Conservation (phyloP, 2,329 filamentous ascomycete species). For the Claviceps cyperi region DNA sequence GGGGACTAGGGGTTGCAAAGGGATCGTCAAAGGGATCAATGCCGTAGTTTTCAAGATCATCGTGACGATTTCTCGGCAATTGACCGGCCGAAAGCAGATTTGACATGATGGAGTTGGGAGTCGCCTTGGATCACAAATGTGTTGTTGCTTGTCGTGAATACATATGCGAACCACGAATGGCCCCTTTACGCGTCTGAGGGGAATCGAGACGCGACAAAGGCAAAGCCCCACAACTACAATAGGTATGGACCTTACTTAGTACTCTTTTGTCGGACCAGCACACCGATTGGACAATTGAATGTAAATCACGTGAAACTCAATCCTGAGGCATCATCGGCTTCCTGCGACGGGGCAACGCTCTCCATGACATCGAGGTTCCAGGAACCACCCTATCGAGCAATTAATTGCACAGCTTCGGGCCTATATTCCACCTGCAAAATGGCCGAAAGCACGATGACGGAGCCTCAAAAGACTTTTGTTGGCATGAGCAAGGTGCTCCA, state of each 20-base stretch:
- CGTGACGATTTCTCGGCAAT: constrained; percentile 20
- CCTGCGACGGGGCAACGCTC: constrained; percentile 9
- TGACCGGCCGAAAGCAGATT: constrained; percentile 10
- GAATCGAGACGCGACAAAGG: constrained; percentile 3
- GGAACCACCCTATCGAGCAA: constrained; percentile 4
- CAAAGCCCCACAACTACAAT: background rate
- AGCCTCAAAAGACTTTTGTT: constrained; percentile 20
- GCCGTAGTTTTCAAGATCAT: constrained; percentile 67
- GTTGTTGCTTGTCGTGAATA: background rate
- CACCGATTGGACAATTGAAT: background rate
- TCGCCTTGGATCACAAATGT: background rate
- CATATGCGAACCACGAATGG: background rate
- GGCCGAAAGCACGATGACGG: constrained; percentile 25
- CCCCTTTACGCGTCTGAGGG: background rate
- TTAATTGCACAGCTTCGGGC: constrained; percentile 14
- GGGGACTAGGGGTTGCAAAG: constrained; percentile 31
- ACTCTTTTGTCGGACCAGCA: background rate
- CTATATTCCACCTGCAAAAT: constrained; percentile 17
- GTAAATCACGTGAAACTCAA: constrained; percentile 15
- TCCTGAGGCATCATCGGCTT: constrained; percentile 17
- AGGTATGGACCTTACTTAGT: too few relatives aligned
- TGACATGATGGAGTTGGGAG: constrained; percentile 9
- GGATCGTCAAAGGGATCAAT: constrained; percentile 39
- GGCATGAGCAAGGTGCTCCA: constrained; percentile 56
- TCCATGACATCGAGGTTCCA: constrained; percentile 5